Conservation (phyloP, 768 basidiomycete genomes). For the Suillus cothurnatus region DNA sequence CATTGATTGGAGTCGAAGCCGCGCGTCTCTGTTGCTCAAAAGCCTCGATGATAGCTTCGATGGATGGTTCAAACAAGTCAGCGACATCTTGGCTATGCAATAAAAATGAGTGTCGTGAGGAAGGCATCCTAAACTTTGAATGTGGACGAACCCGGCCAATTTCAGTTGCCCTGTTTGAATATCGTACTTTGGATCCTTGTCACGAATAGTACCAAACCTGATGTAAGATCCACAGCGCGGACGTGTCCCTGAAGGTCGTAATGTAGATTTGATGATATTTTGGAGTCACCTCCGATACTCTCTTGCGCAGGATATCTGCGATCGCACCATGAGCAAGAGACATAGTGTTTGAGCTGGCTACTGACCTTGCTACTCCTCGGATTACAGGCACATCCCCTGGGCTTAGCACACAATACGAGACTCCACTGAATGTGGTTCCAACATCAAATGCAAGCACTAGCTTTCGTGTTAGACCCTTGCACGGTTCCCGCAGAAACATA, state of each 20-base stretch:
- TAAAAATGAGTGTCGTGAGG: background rate
- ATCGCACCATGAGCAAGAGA: background rate
- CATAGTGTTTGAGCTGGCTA: background rate
- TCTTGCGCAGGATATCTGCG: slow-evolving; percentile 49
- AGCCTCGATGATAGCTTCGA: slow-evolving; percentile 31
- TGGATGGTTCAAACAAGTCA: slow-evolving; percentile 41
- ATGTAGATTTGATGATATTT: slow-evolving; percentile 50
- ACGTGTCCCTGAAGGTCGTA: slow-evolving; percentile 43
- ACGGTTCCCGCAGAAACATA: slow-evolving; percentile 33
- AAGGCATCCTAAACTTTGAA: background rate
- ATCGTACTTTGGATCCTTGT: too few relatives aligned
- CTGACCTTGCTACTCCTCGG: slow-evolving; percentile 28
- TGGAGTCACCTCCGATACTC: slow-evolving; percentile 45
- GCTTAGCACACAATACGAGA: slow-evolving; percentile 38
- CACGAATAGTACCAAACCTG: too few relatives aligned
- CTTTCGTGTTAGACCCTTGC: slow-evolving; percentile 38
- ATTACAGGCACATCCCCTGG: slow-evolving; percentile 36
- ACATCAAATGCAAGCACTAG: slow-evolving; percentile 46
- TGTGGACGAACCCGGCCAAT: slow-evolving; percentile 32
- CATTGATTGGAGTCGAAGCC: slow-evolving; percentile 27
- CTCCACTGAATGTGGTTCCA: slow-evolving; percentile 46
- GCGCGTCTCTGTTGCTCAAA: slow-evolving; percentile 28
- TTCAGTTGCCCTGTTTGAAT: slow-evolving; percentile 40
- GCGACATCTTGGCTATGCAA: slow-evolving; percentile 32
- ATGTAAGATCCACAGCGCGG: slow-evolving; percentile 34